Evolutionary conservation across 768 basidiomycete species (phyloP).

Genomic region (Lactarius akahatsu): DNA sequence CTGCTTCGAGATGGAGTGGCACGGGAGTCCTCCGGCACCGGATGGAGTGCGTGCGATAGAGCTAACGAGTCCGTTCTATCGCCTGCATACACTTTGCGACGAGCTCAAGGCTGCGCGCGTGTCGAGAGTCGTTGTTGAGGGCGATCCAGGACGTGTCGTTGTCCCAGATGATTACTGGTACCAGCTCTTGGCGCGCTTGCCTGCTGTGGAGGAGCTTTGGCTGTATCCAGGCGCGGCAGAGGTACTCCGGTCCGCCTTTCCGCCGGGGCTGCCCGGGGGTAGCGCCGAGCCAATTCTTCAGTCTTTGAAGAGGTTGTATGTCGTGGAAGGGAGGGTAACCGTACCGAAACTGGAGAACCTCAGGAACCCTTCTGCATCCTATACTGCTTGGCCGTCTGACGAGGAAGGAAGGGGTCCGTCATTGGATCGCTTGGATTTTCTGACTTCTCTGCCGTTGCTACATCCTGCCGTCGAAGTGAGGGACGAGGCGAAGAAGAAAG

Average conservation of each 20-base stretch:
- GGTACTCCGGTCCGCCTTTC: slow-evolving; percentile 8
- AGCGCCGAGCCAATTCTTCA: slow-evolving; percentile 1
- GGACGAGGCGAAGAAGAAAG: background rate
- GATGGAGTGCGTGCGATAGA: slow-evolving; percentile 10
- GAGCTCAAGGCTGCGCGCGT: slow-evolving; percentile 9
- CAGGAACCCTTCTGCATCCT: background rate
- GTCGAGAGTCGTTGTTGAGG: slow-evolving; percentile 3
- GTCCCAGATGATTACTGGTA: slow-evolving; percentile 12
- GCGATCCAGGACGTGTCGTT: slow-evolving; percentile 4
- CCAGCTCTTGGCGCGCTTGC: slow-evolving; percentile 7
- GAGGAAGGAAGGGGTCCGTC: background rate
- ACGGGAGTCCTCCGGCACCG: background rate
- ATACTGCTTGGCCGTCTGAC: background rate
- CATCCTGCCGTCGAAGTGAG: background rate
- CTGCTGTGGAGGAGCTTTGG: slow-evolving; percentile 12
- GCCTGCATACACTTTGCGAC: slow-evolving; percentile 12
- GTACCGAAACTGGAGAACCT: background rate
- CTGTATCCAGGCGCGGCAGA: slow-evolving; percentile 13
- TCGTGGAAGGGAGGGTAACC: slow-evolving; percentile 9
- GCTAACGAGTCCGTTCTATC: slow-evolving; percentile 16
- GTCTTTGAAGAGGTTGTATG: slow-evolving; percentile 11
- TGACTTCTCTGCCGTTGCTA: background rate
- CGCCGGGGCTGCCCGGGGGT: background rate
- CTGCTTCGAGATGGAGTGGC: slow-evolving; percentile 25
- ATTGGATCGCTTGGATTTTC: background rate